Evolutionary conservation across 2,329 filamentous ascomycete species (phyloP), one percentile per base, ranked within the genome.

Genomic region (Paecilomyces niveus): DNA sequence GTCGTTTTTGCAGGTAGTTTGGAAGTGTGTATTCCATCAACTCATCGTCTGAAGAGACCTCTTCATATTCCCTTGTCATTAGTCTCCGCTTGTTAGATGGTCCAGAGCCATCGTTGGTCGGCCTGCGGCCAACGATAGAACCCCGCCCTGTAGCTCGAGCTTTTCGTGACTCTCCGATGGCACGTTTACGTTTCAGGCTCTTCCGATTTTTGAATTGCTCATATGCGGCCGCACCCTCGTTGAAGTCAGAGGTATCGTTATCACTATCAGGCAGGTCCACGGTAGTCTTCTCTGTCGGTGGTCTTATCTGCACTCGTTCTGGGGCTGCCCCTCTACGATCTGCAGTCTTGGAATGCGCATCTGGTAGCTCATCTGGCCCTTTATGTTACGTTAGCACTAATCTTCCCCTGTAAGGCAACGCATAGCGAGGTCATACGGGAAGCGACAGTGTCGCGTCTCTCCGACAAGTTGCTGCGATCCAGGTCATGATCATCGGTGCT

Each of bases 1-100:
- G 83, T n/a, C 93, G 83, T 22, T 82, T 74, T 62, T 83, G 80
- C 29, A 96, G 71, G 69, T 96, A 93, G 21, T 88, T 84, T 0
- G 92, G 92, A 2, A 94, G 75, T 0, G 77, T 79, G 32, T 83
- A 75, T 60, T 85, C 84, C 71, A 84, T 79, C 61, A 81, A 70
- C 3, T 82, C 79, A 53, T 83, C 80, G 22, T 83, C 79, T 3
- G 81, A 79, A 7, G 83, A 81, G 2, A 77, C 65, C 54, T 78
- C 76, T 2, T 75, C 74, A 54, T 79, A 76, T 53, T 72, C 75
- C 54, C 69, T 76, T 45, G 71, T 66, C 2, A 71, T 73, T 65
- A 58, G 71, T 68, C 68, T 65, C 31, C 57, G 62, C 11, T 71
- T 62, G 0, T 61, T 54, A 49, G 57, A 63, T 58, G 56, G 63